Conservation (phyloP, 1,284 basidiomycete genomes). For the Pascua guehoae region DNA sequence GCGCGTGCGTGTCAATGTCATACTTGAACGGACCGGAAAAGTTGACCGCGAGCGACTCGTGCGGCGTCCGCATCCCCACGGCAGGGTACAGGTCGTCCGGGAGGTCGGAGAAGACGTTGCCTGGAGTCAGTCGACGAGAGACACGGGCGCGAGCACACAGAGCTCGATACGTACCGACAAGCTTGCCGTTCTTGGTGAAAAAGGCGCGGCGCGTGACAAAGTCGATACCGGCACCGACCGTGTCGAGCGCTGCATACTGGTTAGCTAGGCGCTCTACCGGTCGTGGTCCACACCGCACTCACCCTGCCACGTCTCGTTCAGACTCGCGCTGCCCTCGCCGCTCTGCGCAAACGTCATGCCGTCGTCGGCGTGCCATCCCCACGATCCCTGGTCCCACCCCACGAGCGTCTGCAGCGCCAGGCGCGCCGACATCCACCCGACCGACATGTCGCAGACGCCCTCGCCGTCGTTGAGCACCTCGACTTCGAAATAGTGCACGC, state of each 20-base stretch:
- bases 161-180: slow-evolving; percentile 59
- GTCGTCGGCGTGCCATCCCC: slow-evolving; percentile 93
- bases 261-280: no score
- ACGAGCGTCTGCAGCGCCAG: slow-evolving; percentile 71
- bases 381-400: slow-evolving; percentile 84
- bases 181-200: slow-evolving; percentile 81
- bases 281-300: no score
- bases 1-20: slow-evolving; percentile 76
- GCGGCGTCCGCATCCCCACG: slow-evolving; percentile 76
- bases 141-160: neutral
- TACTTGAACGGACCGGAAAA: slow-evolving; percentile 78
- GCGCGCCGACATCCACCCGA: slow-evolving; percentile 61
- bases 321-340: slow-evolving; percentile 62
- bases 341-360: slow-evolving; percentile 72
- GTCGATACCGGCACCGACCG: slow-evolving; percentile 85
- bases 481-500: slow-evolving; percentile 87
- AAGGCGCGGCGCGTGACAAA: slow-evolving; percentile 73
- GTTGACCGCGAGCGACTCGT: slow-evolving; percentile 57
- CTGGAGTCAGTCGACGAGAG: slow-evolving; percentile 45
- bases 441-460: slow-evolving; percentile 59
- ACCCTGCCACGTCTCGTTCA: slow-evolving; percentile 59
- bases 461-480: slow-evolving; percentile 54
- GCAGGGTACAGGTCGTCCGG: slow-evolving; percentile 67
- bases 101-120: slow-evolving; percentile 66
- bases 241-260: slow-evolving; percentile 63